Percentiles rank a stretch among this genome's conserved stretches.
phyloP scores from a whole-genome alignment of 169 alveolate genomes.

The Plasmodium knowlesi region DNA sequence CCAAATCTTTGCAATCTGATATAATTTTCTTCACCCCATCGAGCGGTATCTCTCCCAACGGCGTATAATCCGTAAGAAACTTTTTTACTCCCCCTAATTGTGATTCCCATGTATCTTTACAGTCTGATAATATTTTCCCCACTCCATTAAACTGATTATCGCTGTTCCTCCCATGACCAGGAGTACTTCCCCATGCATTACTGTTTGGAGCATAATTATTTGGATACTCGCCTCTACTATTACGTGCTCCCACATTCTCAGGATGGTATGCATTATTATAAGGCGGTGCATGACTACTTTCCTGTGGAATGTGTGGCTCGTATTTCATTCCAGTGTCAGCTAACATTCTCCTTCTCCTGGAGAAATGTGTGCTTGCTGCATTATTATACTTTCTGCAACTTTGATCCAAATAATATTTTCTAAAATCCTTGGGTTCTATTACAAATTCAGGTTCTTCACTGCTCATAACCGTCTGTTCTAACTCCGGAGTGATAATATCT shows the following conservation, averaged over 20 bases:
- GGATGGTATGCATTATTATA: neutral
- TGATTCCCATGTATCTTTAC: neutral
- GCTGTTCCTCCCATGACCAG: neutral
- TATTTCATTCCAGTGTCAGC: neutral
- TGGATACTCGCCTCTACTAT: neutral
- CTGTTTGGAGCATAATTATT: neutral
- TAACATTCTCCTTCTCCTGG: neutral
- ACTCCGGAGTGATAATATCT: neutral
- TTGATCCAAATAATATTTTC: neutral
- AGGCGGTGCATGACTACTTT: neutral
- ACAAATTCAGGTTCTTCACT: neutral
- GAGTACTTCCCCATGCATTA: neutral
- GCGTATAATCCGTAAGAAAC: neutral
- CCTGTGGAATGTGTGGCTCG: neutral
- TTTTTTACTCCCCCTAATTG: neutral
- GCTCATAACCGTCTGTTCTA: neutral
- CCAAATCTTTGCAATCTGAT: neutral
- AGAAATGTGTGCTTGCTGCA: neutral
- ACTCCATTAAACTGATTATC: neutral
- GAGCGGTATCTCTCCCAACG: neutral
- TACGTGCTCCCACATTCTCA: neutral
- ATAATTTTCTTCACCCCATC: neutral
- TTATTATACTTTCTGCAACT: neutral
- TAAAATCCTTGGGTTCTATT: neutral
- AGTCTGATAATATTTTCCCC: neutral